Percentiles rank a stretch among this genome's conserved stretches.
Evolutionary conservation across 2,329 filamentous ascomycete genomes (phyloP).

Genomic region (Ophiostoma ulmi): DNA sequence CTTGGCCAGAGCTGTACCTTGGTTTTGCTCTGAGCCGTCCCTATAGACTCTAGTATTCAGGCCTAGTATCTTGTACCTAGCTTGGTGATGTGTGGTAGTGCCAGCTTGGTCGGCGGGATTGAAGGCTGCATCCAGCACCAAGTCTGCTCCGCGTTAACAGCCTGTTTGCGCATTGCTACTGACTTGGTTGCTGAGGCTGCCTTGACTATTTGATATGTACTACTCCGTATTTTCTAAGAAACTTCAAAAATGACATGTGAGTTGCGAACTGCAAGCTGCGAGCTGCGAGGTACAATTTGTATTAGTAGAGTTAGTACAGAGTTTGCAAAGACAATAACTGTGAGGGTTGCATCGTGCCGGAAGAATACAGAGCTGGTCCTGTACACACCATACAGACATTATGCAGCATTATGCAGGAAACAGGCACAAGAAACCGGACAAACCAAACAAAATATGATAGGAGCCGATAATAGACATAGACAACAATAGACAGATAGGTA

Average conservation of each 20-base stretch:
- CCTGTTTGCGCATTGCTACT: not conserved
- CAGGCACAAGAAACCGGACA: not conserved
- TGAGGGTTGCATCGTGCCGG: slow-evolving; percentile 11
- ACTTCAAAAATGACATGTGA: not conserved
- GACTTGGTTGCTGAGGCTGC: not conserved
- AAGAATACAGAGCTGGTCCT: not conserved
- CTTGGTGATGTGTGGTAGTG: not conserved
- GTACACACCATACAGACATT: not conserved
- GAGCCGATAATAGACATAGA: not conserved
- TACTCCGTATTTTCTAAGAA: not conserved
- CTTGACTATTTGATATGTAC: not conserved
- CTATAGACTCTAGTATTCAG: too few species aligned
- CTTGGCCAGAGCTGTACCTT: not conserved
- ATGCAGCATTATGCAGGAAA: not conserved
- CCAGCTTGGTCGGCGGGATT: not conserved
- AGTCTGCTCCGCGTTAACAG: too few species aligned
- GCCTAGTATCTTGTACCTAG: not conserved
- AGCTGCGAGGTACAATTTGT: too few species aligned
- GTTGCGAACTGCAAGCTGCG: not conserved
- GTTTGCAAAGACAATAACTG: too few species aligned
- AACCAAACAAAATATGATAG: not conserved
- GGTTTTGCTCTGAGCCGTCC: too few species aligned
- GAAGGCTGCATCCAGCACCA: not conserved
- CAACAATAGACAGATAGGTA: not conserved
- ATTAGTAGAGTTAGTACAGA: too few species aligned